Base-by-base conservation (phyloP, 2,329 filamentous ascomycete genomes). In the Thelonectria olida region DNA sequence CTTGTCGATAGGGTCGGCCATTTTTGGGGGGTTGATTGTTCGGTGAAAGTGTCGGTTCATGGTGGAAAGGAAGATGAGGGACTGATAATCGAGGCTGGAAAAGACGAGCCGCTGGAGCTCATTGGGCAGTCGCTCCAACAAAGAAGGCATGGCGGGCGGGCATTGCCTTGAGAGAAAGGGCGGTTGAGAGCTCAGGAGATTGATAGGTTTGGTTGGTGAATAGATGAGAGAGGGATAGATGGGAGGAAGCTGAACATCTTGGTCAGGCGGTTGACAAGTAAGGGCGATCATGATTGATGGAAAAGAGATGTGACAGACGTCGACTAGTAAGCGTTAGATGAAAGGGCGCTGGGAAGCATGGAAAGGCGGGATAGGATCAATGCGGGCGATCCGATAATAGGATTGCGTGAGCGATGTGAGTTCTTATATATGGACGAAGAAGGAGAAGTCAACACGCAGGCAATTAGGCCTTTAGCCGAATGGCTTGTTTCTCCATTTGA, bases 11-110 rank as follows among this genome's bases (percentile, higher is more conserved):
- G 72, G 58, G 23, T 73, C 67, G n/a, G 78, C 76, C 67, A 78
- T 76, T 12, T 52, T 60, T 49, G 70, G 73, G 3, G 78, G 76
- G 25, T 78, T 65, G 49, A 80, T 69, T 5, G 65, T 62, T 28
- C 62, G 69, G 56, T 78, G 65, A 58, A 79, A 76, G 61, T 74
- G 71, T 31, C 72, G 70, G 57, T 76, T 80, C 66, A 71, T 71
- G 22, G 73, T 75, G 2, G 78, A 80, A 5, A 80, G 68, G 53
- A 75, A 71, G 44, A 80, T 80, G 28, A 80, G 73, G n/a, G 76
- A 72, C 62, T 79, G 75, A 47, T 80, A 80, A 64, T 80, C 77
- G n/a, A 80, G 64, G 23, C 73, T 50, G 6, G 71, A 73, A 52
- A 75, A 75, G 44, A 80, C 68, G 31, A 76, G 73, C 2, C 63